phyloP scores from a whole-genome alignment of 208 protist genomes.

The Strigomonas culicis region DNA sequence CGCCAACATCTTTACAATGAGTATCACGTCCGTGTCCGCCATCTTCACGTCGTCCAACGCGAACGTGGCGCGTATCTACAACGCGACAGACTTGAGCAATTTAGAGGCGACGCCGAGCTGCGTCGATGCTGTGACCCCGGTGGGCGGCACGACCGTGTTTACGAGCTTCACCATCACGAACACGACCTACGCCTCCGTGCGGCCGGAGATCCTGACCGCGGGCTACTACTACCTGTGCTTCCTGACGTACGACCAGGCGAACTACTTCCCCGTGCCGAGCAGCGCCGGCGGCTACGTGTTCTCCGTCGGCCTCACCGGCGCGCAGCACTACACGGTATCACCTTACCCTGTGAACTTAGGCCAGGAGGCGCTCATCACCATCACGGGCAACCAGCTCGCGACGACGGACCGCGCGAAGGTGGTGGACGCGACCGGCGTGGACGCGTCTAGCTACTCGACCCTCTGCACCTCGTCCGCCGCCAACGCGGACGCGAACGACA shows the following conservation, averaged over 20 bases:
- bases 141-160: slow-evolving; percentile 48
- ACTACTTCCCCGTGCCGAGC: slow-evolving; percentile 63
- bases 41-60: slow-evolving; percentile 52
- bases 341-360: slow-evolving; percentile 69
- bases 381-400: slow-evolving; percentile 67
- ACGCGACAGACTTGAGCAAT: slow-evolving; percentile 12
- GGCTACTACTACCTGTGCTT: slow-evolving; percentile 88
- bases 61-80: slow-evolving; percentile 56
- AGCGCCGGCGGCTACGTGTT: slow-evolving; percentile 68
- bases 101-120: slow-evolving; percentile 35
- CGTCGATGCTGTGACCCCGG: slow-evolving; percentile 27
- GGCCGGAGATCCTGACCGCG: slow-evolving; percentile 36
- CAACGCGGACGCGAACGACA: slow-evolving; percentile 62
- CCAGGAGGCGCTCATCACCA: slow-evolving; percentile 52
- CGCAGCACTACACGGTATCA: slow-evolving; percentile 66
- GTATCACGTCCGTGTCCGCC: slow-evolving; percentile 44
- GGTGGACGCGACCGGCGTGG: slow-evolving; percentile 22
- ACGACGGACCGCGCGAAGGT: slow-evolving; percentile 75
- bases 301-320: slow-evolving; percentile 71
- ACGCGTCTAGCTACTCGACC: slow-evolving; percentile 19
- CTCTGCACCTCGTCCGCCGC: slow-evolving; percentile 44
- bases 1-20: slow-evolving; percentile 55
- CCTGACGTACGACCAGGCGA: slow-evolving; percentile 47
- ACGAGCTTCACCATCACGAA: slow-evolving; percentile 55
- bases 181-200: slow-evolving; percentile 47